Evolutionary conservation across 2,329 filamentous ascomycete species (phyloP), one percentile per base, ranked within the genome.

Genomic region (Fusarium illudens): DNA sequence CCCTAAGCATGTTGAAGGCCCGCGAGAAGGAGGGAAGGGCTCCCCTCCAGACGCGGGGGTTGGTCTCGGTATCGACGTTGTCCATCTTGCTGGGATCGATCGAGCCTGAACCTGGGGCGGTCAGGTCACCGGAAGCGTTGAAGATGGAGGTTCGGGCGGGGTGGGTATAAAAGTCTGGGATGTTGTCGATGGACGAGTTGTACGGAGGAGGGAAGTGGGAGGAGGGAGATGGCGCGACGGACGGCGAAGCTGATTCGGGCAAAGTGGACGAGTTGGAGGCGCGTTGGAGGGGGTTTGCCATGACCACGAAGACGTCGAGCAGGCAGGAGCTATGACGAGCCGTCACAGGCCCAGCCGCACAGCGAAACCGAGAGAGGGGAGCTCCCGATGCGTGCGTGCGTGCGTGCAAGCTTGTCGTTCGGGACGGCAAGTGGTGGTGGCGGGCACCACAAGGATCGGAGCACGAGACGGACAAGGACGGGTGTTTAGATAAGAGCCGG

Each of bases 1-100:
- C 72, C 74, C 82, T 80, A 64, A 84, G 84, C 60, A 81, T 78
- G 65, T 86, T 83, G 72, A 87, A 87, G 15, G 83, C 84, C 60
- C 84, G 80, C 20, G 86, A 88, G 68, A 83, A 84, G 8, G 81
- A 79, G 0, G 83, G 83, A 12, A 85, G 72, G 37, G 65, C 71
- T 34, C 70, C 72, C 58, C 75, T 72, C 73, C 72, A 76, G 1
- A 68, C 56, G 46, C 65, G 63, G 34, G 65, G 20, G 44, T 61
- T 59, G 29, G 62, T 57, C 77, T 75, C 78, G 64, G 76, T 72
- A 48, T 74, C 75, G 36, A 78, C 71, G 27, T 75, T 68, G 33
- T 82, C 79, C 74, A 80, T 78, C 17, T 73, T 74, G 65, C 58
- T 53, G 29, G 44, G 57, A 42, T 70, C 58, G 29, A 44, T 50